Evolutionary conservation across 192 early-diverging fungal species (phyloP).

Genomic region (Piromyces finnis): DNA sequence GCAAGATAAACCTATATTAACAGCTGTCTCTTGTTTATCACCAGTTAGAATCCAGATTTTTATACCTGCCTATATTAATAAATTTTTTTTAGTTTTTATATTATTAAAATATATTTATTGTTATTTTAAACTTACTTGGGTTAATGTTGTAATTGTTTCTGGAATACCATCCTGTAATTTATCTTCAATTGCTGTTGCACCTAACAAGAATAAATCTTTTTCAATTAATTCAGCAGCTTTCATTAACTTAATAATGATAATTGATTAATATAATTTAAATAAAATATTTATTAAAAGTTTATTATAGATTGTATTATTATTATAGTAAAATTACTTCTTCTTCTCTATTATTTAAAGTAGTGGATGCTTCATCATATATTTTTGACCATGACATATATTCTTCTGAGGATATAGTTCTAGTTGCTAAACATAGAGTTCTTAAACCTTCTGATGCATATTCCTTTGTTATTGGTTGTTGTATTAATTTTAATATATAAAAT

Average conservation of each 20-base stretch:
- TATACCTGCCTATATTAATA: conserved; percentile 12
- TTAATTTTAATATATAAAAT: too few relatives aligned
- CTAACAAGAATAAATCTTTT: conserved; percentile 73
- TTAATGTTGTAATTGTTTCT: conserved; percentile 89
- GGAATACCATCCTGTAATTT: conserved; percentile 95
- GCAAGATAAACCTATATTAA: conserved; percentile 95
- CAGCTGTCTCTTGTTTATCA: conserved; percentile 94
- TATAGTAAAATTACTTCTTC: too few relatives aligned
- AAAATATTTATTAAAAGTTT: too few relatives aligned
- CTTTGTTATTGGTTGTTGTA: too few relatives aligned
- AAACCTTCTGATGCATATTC: conserved; percentile 30
- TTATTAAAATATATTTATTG: conserved; percentile 26
- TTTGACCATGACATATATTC: conserved; percentile 73
- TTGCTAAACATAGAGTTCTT: conserved; percentile 87
- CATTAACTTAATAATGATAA: conserved; percentile 47
- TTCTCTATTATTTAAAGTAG: not conserved
- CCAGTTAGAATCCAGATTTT: conserved; percentile 71
- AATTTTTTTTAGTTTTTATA: not conserved
- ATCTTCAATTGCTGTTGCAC: conserved; percentile 97
- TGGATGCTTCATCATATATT: conserved; percentile 58
- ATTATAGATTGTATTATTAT: too few relatives aligned
- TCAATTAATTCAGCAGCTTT: conserved; percentile 92
- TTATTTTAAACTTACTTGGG: conserved; percentile 37
- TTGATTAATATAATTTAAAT: too few relatives aligned
- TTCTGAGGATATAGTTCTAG: conserved; percentile 71